phyloP scores from a whole-genome alignment of 495 filamentous ascomycete genomes.

The Hypomontagnella submonticulosa region DNA sequence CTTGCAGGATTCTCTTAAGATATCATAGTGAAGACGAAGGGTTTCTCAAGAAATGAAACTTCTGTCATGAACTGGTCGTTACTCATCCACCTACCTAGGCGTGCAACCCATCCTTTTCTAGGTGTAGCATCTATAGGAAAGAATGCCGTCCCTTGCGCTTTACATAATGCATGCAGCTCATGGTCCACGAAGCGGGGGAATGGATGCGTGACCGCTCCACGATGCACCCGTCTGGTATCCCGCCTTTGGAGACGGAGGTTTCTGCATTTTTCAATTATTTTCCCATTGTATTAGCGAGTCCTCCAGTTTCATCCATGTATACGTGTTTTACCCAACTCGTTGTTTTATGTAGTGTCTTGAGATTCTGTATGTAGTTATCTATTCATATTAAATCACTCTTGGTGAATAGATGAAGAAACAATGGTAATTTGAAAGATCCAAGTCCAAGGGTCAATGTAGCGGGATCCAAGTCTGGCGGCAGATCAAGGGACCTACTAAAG shows the following conservation, averaged over 20 bases:
- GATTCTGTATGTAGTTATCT: no score
- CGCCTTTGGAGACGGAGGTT: slow-evolving; percentile 8
- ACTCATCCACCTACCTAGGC: not conserved
- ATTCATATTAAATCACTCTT: no score
- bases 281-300: not conserved
- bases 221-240: slow-evolving; percentile 24
- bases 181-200: slow-evolving; percentile 30
- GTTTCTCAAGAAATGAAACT: no score
- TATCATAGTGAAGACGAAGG: no score
- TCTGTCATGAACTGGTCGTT: not conserved
- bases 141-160: slow-evolving; percentile 22
- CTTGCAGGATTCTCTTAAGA: no score
- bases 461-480: no score
- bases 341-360: slow-evolving; percentile 2
- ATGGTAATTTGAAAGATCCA: no score
- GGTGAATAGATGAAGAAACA: no score
- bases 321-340: slow-evolving; percentile 1
- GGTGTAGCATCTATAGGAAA: slow-evolving; percentile 3
- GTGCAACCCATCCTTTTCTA: not conserved
- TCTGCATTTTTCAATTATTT: slow-evolving; percentile 2
- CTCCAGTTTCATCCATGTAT: slow-evolving; percentile 6
- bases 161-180: slow-evolving; percentile 23
- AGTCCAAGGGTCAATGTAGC: no score
- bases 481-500: no score
- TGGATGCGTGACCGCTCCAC: slow-evolving; percentile 33